Evolutionary conservation across 169 alveolate genomes (phyloP), one percentile per base, ranked within the genome.

Genomic region (Amoebophrya sp.): DNA sequence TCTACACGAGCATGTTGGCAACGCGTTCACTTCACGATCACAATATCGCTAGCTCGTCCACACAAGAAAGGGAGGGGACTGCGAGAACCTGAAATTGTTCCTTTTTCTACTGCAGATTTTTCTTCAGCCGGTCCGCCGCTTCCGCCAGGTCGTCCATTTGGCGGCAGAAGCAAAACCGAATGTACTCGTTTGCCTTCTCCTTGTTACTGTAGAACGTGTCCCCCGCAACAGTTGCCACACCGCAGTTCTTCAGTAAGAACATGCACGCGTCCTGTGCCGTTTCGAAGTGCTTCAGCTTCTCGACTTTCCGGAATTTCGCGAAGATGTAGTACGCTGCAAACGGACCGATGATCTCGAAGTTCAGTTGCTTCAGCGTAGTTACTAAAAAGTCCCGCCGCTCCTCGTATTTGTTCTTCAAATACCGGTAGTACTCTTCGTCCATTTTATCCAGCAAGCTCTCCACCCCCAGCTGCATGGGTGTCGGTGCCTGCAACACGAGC

Each of bases 141-240:
- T 66, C 83, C 18, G 2, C 39, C 39, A 66, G 83, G 35, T 66
- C 83, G 83, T 66, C 83, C 83, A 66, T 66, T n/a, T 66, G 83
- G 2, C 83, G 29, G 35, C 83, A 66, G 83, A 66, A 66, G 83
- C 83, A 66, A 25, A 66, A 66, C 83, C 83, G 12, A 25, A 66
- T n/a, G 83, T 66, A 66, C 39, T 66, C 83, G 35, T 66, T 66
- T n/a, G n/a, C n/a, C 10, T 25, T 25, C 35, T 2, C 83, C 83
- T 2, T 25, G 35, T 25, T 3, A 2, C 18, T 1, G 83, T 12
- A 66, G 83, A 66, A 66, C 7, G 29, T 66, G 35, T 66, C 83
- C 18, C 83, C 83, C 83, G 83, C 39, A 7, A 66, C 83, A 3
- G 10, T 18, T 25, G 83, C 83, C 29, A 66, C 83, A 2, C 83